Evolutionary conservation across 1,139 yeast species (phyloP).

Genomic region (Hyphopichia burtonii): DNA sequence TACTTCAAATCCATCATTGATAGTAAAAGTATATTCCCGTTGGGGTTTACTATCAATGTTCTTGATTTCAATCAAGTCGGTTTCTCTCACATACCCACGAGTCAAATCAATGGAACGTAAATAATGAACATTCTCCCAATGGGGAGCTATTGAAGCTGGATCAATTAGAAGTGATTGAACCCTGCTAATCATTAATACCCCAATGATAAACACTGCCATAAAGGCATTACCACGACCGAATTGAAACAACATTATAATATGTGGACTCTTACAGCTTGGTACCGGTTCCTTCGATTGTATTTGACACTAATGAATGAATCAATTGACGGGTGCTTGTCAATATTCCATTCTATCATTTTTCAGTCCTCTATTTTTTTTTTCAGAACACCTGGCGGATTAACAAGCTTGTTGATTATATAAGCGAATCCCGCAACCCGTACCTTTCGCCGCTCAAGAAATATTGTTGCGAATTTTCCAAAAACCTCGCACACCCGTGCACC

Average conservation of each 20-base stretch:
- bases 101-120: conserved; percentile 59
- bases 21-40: conserved; percentile 53
- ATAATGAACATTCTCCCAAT: conserved; percentile 50
- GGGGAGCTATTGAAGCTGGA: conserved; percentile 1
- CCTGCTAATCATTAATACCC: neutral
- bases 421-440: no score
- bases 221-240: neutral
- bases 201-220: neutral
- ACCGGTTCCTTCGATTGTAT: neutral
- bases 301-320: neutral
- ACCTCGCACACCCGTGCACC: neutral
- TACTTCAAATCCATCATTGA: conserved; percentile 48
- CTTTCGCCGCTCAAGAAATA: no score
- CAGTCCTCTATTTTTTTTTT: neutral
- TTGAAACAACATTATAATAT: neutral
- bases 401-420: neutral
- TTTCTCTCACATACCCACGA: conserved; percentile 67
- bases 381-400: neutral
- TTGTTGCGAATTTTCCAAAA: neutral
- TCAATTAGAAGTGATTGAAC: conserved; percentile 1
- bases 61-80: conserved; percentile 51
- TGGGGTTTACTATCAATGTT: conserved; percentile 60
- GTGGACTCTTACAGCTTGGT: neutral
- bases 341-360: no score
- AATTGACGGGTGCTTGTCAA: neutral